Conservation (phyloP, 805 yeast genomes). For the Grigorovia jiainica region DNA sequence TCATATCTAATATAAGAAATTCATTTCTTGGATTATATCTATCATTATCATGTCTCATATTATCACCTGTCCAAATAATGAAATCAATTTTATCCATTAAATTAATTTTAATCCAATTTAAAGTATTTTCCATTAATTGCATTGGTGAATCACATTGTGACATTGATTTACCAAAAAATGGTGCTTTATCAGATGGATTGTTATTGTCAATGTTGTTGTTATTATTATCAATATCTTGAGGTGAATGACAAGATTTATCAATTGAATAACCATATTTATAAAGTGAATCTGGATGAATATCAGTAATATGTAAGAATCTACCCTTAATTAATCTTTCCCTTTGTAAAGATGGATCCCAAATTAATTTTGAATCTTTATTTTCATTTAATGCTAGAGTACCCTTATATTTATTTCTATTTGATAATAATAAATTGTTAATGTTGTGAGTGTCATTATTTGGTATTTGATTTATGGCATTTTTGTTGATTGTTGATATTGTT, state of each 20-base stretch:
- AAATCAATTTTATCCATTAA: constrained; percentile 72
- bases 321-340: constrained; percentile 43
- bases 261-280: constrained; percentile 45
- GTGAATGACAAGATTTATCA: constrained; percentile 46
- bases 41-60: constrained; percentile 77
- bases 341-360: constrained; percentile 9
- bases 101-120: constrained; percentile 56
- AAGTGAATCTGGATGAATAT: constrained; percentile 73
- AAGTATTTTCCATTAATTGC: constrained; percentile 48
- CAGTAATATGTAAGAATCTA: constrained; percentile 76
- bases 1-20: constrained; percentile 58
- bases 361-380: constrained; percentile 30
- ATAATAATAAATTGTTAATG: too few species aligned
- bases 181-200: constrained; percentile 37
- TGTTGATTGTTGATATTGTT: too few species aligned
- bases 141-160: constrained; percentile 73
- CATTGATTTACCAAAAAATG: constrained; percentile 65
- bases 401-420: too few species aligned
- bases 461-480: too few species aligned
- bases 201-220: constrained; percentile 5
- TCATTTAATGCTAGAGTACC: background rate
- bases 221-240: constrained; percentile 8
- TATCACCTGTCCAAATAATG: constrained; percentile 88
- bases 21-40: constrained; percentile 67
- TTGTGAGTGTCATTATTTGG: too few species aligned